Conservation (phyloP, 2,329 filamentous ascomycete species). For the Colletotrichum costaricense region DNA sequence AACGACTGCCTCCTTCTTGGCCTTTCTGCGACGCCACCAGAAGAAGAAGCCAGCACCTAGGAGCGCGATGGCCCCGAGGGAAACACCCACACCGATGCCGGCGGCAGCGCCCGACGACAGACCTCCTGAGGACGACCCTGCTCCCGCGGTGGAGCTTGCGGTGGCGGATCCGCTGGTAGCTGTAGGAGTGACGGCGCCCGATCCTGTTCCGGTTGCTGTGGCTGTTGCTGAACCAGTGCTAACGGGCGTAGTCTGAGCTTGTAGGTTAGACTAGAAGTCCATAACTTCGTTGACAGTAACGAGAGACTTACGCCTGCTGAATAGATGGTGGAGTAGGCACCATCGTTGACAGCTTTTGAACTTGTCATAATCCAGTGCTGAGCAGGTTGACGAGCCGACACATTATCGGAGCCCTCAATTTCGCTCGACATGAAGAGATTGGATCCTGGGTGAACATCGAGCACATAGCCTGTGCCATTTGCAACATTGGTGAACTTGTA, state of each 20-base stretch:
- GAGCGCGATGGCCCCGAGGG: conserved; percentile 40
- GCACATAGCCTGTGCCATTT: conserved; percentile 46
- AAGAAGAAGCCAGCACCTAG: conserved; percentile 40
- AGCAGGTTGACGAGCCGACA: conserved; percentile 40
- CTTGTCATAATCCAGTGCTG: conserved; percentile 50
- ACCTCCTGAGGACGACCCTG: conserved; percentile 19
- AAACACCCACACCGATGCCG: conserved; percentile 45
- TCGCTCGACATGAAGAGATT: conserved; percentile 46
- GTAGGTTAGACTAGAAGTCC: neutral
- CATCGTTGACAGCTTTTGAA: conserved; percentile 43
- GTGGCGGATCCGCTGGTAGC: neutral
- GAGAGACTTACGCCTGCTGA: conserved; percentile 39
- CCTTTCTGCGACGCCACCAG: conserved; percentile 42
- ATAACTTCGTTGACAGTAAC: too few species aligned
- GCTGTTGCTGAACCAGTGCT: conserved; percentile 23
- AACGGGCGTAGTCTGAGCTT: neutral
- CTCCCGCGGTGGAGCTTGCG: neutral
- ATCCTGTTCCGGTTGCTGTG: conserved; percentile 1
- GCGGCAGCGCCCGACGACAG: conserved; percentile 45
- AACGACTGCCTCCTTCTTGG: neutral
- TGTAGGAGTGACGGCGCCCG: neutral
- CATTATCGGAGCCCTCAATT: conserved; percentile 34
- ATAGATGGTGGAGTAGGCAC: conserved; percentile 47
- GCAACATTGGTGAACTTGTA: conserved; percentile 44
- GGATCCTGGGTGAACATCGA: conserved; percentile 47